phyloP scores from a whole-genome alignment of 495 filamentous ascomycete species.

The Pyrenula massariospora region DNA sequence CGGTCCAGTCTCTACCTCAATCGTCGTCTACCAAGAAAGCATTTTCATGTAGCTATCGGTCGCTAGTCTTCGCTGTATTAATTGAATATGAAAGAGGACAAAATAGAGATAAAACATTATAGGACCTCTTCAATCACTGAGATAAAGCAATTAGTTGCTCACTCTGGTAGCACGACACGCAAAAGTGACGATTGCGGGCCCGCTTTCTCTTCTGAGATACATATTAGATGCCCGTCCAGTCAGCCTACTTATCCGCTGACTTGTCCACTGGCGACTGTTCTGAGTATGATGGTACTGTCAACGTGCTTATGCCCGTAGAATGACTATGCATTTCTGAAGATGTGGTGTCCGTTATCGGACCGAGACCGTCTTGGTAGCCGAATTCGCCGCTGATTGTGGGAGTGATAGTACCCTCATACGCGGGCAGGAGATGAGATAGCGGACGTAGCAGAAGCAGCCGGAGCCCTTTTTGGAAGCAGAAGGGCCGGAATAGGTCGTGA shows the following conservation, averaged over 20 bases:
- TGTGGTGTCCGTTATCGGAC: background rate
- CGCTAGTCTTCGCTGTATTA: background rate
- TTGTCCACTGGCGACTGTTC: background rate
- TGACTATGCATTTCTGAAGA: background rate
- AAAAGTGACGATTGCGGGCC: background rate
- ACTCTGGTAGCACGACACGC: background rate
- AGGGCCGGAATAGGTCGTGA: background rate
- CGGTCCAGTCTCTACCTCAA: background rate
- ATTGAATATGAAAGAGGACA: background rate
- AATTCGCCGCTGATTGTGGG: background rate
- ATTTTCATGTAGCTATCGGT: background rate
- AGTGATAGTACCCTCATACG: background rate
- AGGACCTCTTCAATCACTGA: background rate
- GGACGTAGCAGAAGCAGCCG: background rate
- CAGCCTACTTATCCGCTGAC: background rate
- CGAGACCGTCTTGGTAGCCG: background rate
- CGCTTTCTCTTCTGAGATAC: background rate
- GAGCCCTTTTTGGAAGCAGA: background rate
- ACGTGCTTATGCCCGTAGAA: no score
- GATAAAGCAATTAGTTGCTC: background rate
- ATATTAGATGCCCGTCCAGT: background rate
- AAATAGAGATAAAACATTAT: background rate
- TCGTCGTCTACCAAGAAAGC: background rate
- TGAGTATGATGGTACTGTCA: background rate
- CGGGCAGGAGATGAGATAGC: background rate